phyloP scores from a whole-genome alignment of 2,329 filamentous ascomycete genomes.

The Trichoderma arundinaceum region DNA sequence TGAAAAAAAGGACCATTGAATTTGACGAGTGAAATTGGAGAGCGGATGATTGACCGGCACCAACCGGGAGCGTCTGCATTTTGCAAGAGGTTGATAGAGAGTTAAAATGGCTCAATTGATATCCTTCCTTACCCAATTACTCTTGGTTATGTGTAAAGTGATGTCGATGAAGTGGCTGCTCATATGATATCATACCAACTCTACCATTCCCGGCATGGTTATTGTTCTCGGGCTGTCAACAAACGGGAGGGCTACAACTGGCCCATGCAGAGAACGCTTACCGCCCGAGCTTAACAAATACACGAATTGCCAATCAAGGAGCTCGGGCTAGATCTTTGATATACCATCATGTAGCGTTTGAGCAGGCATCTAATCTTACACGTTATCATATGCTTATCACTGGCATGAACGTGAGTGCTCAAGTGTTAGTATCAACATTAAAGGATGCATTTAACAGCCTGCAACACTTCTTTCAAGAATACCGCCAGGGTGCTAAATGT shows the following conservation, averaged over 20 bases:
- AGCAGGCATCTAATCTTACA: no score
- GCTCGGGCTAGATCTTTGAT: no score
- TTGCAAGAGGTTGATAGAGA: slow-evolving; percentile 22
- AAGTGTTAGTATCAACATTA: no score
- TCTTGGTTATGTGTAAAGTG: background rate
- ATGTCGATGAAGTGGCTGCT: background rate
- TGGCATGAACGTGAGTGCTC: no score
- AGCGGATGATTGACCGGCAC: background rate
- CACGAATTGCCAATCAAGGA: no score
- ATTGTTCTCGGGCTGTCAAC: background rate
- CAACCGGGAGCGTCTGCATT: background rate
- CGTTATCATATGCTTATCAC: no score
- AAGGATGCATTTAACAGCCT: no score
- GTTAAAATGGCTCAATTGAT: slow-evolving; percentile 28
- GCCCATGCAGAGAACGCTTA: no score
- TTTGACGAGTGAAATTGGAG: slow-evolving; percentile 19
- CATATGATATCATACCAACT: background rate
- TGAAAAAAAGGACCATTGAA: slow-evolving; percentile 28
- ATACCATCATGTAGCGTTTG: no score
- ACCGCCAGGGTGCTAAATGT: no score
- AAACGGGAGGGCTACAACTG: background rate
- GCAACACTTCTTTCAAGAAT: no score
- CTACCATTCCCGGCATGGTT: background rate
- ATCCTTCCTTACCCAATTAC: slow-evolving; percentile 6
- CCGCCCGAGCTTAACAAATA: background rate